Base-by-base conservation (phyloP, 1,139 yeast species). In the Debaryomyces nepalensis region DNA sequence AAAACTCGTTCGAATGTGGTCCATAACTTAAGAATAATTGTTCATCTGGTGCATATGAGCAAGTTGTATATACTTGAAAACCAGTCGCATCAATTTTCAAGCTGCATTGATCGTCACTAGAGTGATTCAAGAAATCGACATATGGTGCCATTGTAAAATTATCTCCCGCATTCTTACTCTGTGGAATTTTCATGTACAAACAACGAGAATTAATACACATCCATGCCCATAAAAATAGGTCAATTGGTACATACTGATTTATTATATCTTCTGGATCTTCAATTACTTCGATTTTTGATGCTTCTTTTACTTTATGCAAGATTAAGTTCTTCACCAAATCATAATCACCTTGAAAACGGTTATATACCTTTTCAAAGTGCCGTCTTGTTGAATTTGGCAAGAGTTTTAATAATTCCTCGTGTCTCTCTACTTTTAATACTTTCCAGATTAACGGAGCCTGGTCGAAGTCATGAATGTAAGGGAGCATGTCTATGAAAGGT, bases 131-230 rank as follows among this genome's bases (percentile, higher is more conserved):
- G 58, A 87, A 87, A 66, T 93, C 99, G 10, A 91, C 91, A 50
- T 72, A 84, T 0, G 99, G 99, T 0, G 95, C 97, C 80, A 93
- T 69, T 1, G 98, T 88, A 63, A 90, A 84, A 57, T 88, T 86
- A 52, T 86, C 90, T 54, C 75, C 39, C 44, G 65, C 34, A 56
- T 63, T 58, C 53, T 69, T 65, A 35, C 77, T 73, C 39, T 75
- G 73, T 0, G 87, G 82, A 2, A 88, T 64, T 4, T 77, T 75
- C 84, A 86, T 84, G 59, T 88, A 91, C 9, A 93, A 68, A 58
- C 98, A 91, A 64, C 99, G 84, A 1, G 97, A 86, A 59, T 93
- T 93, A 39, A 91, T 87, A 57, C 93, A 83, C 53, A 87, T 71
- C 95, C 97, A 91, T 0, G 87, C 79, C 79, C 89, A 81, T 14